Percentiles rank a stretch among this genome's conserved stretches.
Evolutionary conservation across 441 rosid genomes (phyloP).

Genomic region (Flueggea neowawraea): DNA sequence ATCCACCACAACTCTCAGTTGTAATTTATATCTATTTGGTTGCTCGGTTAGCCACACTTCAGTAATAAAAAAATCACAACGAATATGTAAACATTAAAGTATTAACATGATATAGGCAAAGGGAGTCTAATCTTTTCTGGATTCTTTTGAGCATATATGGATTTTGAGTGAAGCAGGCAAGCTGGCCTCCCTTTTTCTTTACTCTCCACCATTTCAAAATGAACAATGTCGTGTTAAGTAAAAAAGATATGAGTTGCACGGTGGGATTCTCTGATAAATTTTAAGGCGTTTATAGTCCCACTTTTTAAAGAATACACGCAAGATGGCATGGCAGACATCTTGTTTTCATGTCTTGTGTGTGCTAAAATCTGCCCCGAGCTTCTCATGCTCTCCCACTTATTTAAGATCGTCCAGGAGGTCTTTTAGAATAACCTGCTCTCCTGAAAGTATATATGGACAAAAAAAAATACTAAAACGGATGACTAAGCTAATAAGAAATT

Average conservation of each 20-base stretch:
- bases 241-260: background rate
- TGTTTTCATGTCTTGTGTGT: conserved; percentile 4
- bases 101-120: conserved; percentile 13
- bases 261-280: conserved; percentile 16
- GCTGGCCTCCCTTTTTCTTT: conserved; percentile 12
- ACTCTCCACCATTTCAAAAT: conserved; percentile 2
- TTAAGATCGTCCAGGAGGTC: conserved; percentile 51
- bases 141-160: conserved; percentile 19
- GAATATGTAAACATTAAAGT: conserved; percentile 13
- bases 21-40: background rate
- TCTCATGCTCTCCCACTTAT: conserved; percentile 2
- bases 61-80: background rate
- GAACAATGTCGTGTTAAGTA: background rate
- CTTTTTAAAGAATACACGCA: conserved; percentile 26
- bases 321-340: conserved; percentile 11
- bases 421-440: conserved; percentile 49
- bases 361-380: conserved; percentile 3
- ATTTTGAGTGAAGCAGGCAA: conserved; percentile 23
- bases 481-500: no score
- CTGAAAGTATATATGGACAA: conserved; percentile 15
- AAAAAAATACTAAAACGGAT: no score
- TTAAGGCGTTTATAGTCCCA: conserved; percentile 8
- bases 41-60: background rate
- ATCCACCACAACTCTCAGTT: no score
- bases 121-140: conserved; percentile 16